phyloP scores from a whole-genome alignment of 352 stramenopile genomes.

The Phytophthora sp. region DNA sequence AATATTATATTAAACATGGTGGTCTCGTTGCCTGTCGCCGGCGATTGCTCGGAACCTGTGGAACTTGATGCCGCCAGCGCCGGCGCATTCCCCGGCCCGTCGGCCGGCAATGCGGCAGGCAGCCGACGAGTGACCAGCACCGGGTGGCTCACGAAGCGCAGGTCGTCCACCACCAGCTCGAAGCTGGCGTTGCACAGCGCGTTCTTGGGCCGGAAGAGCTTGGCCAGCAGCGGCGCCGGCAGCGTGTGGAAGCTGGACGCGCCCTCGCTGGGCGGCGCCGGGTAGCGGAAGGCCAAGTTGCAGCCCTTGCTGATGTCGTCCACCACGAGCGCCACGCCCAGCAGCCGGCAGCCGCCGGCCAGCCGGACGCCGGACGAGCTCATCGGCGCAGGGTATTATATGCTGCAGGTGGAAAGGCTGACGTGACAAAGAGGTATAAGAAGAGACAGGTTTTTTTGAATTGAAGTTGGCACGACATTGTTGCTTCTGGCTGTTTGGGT shows the following conservation, averaged over 20 bases:
- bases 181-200: conserved; percentile 88
- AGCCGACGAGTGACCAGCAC: conserved; percentile 69
- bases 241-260: conserved; percentile 82
- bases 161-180: conserved; percentile 86
- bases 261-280: conserved; percentile 54
- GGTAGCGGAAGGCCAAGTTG: conserved; percentile 88
- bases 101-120: conserved; percentile 13
- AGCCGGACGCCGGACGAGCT: neutral
- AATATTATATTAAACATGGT: conserved; percentile 93
- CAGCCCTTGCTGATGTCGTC: conserved; percentile 91
- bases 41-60: conserved; percentile 27
- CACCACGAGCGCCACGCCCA: conserved; percentile 84
- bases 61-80: no score
- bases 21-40: conserved; percentile 53
- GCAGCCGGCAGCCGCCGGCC: conserved; percentile 35
- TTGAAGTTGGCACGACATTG: no score
- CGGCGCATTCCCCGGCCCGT: no score
- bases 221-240: conserved; percentile 76
- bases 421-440: neutral
- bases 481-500: no score
- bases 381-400: no score
- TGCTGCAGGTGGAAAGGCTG: neutral
- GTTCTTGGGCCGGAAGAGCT: conserved; percentile 90
- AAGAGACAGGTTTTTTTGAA: no score
- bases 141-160: conserved; percentile 88